A percentile compares a stretch with the other conserved stretches of the same genome.
phyloP scores from a whole-genome alignment of 176 grass and related monocot genomes.

The Oryza glaberrima region DNA sequence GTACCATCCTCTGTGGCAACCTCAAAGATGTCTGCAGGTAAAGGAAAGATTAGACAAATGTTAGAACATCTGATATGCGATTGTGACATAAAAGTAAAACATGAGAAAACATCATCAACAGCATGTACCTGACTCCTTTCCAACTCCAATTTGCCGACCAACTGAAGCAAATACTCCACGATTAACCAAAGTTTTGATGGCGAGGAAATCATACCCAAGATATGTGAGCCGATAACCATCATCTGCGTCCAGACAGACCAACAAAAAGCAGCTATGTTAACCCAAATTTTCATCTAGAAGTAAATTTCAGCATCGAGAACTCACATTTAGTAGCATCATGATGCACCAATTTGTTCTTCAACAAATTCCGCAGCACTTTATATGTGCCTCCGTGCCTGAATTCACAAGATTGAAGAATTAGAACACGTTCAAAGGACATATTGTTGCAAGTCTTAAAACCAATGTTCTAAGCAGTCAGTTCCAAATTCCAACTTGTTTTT shows the following conservation, averaged over 20 bases:
- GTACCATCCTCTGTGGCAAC: conserved; percentile 86
- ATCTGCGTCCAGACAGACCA: conserved; percentile 48
- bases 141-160: conserved; percentile 92
- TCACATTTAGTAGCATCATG: conserved; percentile 87
- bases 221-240: conserved; percentile 92
- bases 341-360: conserved; percentile 92
- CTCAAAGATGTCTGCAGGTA: conserved; percentile 85
- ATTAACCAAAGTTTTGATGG: conserved; percentile 92
- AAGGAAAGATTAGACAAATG: not conserved
- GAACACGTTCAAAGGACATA: not conserved
- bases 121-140: conserved; percentile 84
- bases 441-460: not conserved
- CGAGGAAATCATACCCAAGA: conserved; percentile 98
- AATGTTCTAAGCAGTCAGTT: not conserved
- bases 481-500: not conserved
- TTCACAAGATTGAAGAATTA: conserved; percentile 1
- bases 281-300: conserved; percentile 25
- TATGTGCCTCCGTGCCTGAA: conserved; percentile 88
- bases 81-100: not conserved
- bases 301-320: conserved; percentile 8
- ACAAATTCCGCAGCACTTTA: conserved; percentile 82
- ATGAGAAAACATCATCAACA: not conserved
- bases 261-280: conserved; percentile 29
- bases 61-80: not conserved
- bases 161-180: conserved; percentile 78